phyloP scores from a whole-genome alignment of 169 alveolate species.

The Cryptosporidium felis region DNA sequence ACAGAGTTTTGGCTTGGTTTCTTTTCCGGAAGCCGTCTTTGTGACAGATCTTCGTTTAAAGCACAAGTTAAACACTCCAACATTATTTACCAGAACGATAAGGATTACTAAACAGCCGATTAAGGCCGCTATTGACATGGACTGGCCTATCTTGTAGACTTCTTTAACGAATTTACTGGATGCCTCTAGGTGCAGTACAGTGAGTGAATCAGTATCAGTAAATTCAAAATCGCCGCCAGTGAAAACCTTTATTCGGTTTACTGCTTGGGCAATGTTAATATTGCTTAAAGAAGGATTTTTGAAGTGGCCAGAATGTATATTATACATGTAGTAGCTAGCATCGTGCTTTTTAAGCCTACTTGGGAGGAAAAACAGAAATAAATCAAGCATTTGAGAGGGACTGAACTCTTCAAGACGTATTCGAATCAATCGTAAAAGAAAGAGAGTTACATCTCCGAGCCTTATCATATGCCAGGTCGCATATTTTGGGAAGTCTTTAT shows the following conservation, averaged over 20 bases:
- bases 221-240: neutral
- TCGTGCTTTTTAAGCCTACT: neutral
- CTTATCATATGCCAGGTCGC: slow-evolving; percentile 63
- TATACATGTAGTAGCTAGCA: slow-evolving; percentile 43
- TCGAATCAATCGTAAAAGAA: slow-evolving; percentile 24
- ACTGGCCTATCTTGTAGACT: slow-evolving; percentile 67
- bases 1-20: slow-evolving; percentile 7
- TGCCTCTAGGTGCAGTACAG: slow-evolving; percentile 57
- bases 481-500: slow-evolving; percentile 30
- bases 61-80: slow-evolving; percentile 60
- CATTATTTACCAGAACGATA: slow-evolving; percentile 55
- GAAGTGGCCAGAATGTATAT: slow-evolving; percentile 65
- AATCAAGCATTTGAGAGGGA: neutral
- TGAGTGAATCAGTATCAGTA: neutral
- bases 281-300: neutral
- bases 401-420: slow-evolving; percentile 45
- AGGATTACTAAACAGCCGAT: slow-evolving; percentile 55
- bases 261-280: neutral
- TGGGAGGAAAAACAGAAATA: neutral
- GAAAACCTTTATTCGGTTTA: slow-evolving; percentile 2
- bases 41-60: slow-evolving; percentile 22
- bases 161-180: slow-evolving; percentile 60
- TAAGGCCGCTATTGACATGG: slow-evolving; percentile 66
- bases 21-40: neutral
- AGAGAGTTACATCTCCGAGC: slow-evolving; percentile 52